Conservation (phyloP, 768 basidiomycete genomes). For the Suillus subluteus region DNA sequence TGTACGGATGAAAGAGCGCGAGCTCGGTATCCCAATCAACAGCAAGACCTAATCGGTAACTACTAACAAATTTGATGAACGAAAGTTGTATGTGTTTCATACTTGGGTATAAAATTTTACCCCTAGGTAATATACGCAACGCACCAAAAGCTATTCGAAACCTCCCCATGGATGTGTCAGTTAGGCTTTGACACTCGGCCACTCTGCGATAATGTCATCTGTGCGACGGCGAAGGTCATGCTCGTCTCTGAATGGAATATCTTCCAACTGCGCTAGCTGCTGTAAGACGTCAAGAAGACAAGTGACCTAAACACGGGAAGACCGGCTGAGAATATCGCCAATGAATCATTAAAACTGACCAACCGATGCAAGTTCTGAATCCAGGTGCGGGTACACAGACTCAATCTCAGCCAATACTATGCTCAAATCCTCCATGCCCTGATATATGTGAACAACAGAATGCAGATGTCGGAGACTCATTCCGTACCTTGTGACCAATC, state of each 20-base stretch:
- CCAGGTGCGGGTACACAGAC: constrained; percentile 22
- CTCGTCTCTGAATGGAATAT: constrained; percentile 35
- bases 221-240: constrained; percentile 31
- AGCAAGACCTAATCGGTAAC: background rate
- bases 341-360: constrained; percentile 7
- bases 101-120: background rate
- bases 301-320: constrained; percentile 16
- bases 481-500: constrained; percentile 20
- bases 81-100: background rate
- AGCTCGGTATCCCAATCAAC: background rate
- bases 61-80: background rate
- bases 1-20: background rate
- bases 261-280: constrained; percentile 30
- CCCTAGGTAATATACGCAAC: background rate
- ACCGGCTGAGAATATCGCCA: constrained; percentile 5
- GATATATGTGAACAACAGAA: background rate
- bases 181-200: constrained; percentile 9
- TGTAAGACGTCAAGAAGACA: constrained; percentile 24
- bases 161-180: background rate
- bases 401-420: constrained; percentile 35
- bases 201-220: constrained; percentile 17
- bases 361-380: constrained; percentile 18
- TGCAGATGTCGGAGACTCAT: constrained; percentile 1
- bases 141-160: background rate
- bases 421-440: constrained; percentile 33